A percentile compares a stretch with the other conserved stretches of the same genome.
Conservation (phyloP, 2,329 filamentous ascomycete species). For the Arthrobotrys conoides region DNA sequence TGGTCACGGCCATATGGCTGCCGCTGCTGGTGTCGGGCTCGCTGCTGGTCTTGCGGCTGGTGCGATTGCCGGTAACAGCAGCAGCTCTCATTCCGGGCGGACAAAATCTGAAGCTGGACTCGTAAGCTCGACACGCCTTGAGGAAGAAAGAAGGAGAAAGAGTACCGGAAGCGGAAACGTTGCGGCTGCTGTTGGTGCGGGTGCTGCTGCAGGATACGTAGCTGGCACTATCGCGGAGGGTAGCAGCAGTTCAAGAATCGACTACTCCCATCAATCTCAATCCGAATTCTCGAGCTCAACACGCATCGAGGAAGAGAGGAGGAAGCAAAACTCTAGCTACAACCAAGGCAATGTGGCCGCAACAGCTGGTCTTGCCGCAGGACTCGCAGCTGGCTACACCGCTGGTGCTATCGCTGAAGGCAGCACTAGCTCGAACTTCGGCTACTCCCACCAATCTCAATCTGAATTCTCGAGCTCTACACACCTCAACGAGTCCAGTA, state of each 20-base stretch:
- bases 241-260: not conserved
- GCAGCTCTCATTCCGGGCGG: slow-evolving; percentile 8
- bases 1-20: slow-evolving; percentile 8
- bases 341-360: not conserved
- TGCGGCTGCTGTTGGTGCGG: slow-evolving; percentile 3
- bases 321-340: slow-evolving; percentile 6
- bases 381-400: slow-evolving; percentile 1
- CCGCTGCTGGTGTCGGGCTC: slow-evolving; percentile 10
- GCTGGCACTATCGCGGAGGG: not conserved
- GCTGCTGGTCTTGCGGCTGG: slow-evolving; percentile 17
- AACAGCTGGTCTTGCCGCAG: not conserved
- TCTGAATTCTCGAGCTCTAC: slow-evolving; percentile 14
- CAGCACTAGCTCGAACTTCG: slow-evolving; percentile 9
- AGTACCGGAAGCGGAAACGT: not conserved
- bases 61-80: slow-evolving; percentile 11
- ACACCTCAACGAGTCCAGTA: slow-evolving; percentile 18
- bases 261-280: slow-evolving; percentile 6
- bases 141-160: slow-evolving; percentile 17
- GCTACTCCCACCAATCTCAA: slow-evolving; percentile 19
- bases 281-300: slow-evolving; percentile 17
- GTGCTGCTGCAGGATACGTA: slow-evolving; percentile 9
- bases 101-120: slow-evolving; percentile 17
- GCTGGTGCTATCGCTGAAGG: slow-evolving; percentile 4
- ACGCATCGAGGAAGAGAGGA: slow-evolving; percentile 13
- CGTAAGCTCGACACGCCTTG: not conserved